Evolutionary conservation across 164 flowering plant genomes (phyloP), one percentile per base, ranked within the genome.

Genomic region (Berberis thunbergii): DNA sequence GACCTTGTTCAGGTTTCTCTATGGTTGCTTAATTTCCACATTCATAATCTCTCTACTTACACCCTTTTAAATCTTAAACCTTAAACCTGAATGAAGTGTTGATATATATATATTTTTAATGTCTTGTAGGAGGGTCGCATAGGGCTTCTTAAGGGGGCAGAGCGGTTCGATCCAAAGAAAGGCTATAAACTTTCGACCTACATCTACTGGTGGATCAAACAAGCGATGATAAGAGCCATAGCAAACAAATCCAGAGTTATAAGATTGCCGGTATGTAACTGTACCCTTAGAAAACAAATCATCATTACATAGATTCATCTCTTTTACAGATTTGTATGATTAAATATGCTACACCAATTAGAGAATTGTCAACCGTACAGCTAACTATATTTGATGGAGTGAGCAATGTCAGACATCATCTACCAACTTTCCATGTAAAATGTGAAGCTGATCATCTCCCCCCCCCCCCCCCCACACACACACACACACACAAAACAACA

Each of bases 191-290:
- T 87, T 7, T 87, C 94, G 3, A 85, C 94, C 0, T 87, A 87
- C 69, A 86, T 68, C 43, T 81, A 83, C 61, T 87, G 87, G 88
- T 87, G 94, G 94, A 85, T 87, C 61, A 85, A 69, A 64, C 90
- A 87, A 72, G 84, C 86, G 45, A 79, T 87, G 10, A 63, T 75
- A 26, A 79, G 61, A 70, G 83, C 90, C 43, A 45, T 87, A 26
- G 75, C 75, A 11, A 75, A 71, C 43, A 77, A 87, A 52, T 81
- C 88, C 8, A 70, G 87, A 68, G 57, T 74, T 1, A 68, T 85
- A 53, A 72, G 87, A 75, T 65, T 85, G 70, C 83, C 94, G 76
- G 94, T 87, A 73, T 70, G 80, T 11, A 9, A 11, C 57, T 50
- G 8, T 40, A 12, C 39, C n/a, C 39, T 52, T 40, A 10, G 42